Evolutionary conservation across 2,329 filamentous ascomycete species (phyloP).

Genomic region (Exophiala phaeomuriformis): DNA sequence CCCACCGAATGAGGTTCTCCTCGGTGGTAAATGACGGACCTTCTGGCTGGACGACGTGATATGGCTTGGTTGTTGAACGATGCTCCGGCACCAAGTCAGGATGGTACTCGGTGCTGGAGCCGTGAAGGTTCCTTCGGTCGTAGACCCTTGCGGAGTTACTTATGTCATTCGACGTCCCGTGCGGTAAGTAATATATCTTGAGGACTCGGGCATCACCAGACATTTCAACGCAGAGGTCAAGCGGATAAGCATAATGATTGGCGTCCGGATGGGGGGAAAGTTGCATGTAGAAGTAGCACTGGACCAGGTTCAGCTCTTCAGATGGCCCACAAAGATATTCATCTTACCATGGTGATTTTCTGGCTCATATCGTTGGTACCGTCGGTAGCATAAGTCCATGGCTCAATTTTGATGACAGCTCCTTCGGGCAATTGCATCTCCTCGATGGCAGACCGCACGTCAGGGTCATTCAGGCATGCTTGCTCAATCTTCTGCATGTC

Average conservation of each 20-base stretch:
- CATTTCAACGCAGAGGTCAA: constrained; percentile 48
- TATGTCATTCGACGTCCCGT: constrained; percentile 36
- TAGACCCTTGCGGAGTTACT: constrained; percentile 34
- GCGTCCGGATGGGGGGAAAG: constrained; percentile 41
- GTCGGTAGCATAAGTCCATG: constrained; percentile 52
- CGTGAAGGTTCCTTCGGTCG: constrained; percentile 39
- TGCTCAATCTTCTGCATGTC: constrained; percentile 46
- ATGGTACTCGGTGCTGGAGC: constrained; percentile 33
- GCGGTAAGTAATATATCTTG: constrained; percentile 45
- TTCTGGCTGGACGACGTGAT: constrained; percentile 34
- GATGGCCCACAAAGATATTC: neutral
- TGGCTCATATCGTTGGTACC: constrained; percentile 46
- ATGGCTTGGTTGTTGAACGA: constrained; percentile 34
- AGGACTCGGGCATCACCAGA: constrained; percentile 45
- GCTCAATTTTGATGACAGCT: constrained; percentile 44
- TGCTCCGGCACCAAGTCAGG: constrained; percentile 30
- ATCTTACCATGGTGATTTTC: constrained; percentile 43
- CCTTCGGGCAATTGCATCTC: constrained; percentile 41
- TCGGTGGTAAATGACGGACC: constrained; percentile 32
- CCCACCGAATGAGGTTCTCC: constrained; percentile 33
- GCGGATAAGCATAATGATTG: constrained; percentile 53
- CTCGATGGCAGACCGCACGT: constrained; percentile 41
- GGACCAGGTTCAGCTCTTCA: constrained; percentile 2
- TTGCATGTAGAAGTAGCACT: constrained; percentile 38
- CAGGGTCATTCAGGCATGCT: constrained; percentile 40